Base-by-base conservation (phyloP, 371 early-diverging fungal species). In the Sporodiniella umbellata region DNA sequence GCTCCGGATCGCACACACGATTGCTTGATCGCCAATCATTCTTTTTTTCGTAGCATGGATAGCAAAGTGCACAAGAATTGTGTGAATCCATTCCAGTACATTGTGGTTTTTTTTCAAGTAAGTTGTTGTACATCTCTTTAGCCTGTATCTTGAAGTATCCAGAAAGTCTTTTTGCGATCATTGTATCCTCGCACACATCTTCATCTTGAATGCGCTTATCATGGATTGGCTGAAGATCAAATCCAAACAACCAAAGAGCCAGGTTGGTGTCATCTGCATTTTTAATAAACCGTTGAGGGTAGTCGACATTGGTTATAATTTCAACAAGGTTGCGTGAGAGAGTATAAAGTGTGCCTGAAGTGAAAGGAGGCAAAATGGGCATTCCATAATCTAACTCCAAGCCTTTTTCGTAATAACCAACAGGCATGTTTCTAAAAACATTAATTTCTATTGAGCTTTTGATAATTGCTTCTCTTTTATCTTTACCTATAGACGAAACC, bases 191-290 rank as follows among this genome's bases (percentile, higher is more conserved):
- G 30, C 85, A 84, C 0, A 74, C 78, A 33, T 74, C 72, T 42
- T 54, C 54, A 12, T 56, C 45, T 50, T 84, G 81, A 28, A 84
- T 80, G 7, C 83, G 74, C 31, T 48, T 54, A 48, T 84, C 84
- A 42, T 84, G 82, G 4, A 72, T 64, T 0, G 82, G 81, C 25
- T 67, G 47, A 45, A 84, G 62, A 48, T 78, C 67, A 46, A 66
- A 77, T 1, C 81, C 68, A 48, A 82, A 80, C 8, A 84, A 62
- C 85, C 85, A 84, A 26, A 82, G 57, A 4, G 79, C 73, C 0
- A 84, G 42, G 31, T 78, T 81, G 14, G 56, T 38, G 23, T 81
- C 72, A 35, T 81, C 81, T 37, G 72, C 73, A 2, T 72, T 66
- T 23, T 63, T 60, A 14, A 76, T 64, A 28, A 70, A 80, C 12